Conservation (phyloP, 768 basidiomycete species). For the Russula sp. region DNA sequence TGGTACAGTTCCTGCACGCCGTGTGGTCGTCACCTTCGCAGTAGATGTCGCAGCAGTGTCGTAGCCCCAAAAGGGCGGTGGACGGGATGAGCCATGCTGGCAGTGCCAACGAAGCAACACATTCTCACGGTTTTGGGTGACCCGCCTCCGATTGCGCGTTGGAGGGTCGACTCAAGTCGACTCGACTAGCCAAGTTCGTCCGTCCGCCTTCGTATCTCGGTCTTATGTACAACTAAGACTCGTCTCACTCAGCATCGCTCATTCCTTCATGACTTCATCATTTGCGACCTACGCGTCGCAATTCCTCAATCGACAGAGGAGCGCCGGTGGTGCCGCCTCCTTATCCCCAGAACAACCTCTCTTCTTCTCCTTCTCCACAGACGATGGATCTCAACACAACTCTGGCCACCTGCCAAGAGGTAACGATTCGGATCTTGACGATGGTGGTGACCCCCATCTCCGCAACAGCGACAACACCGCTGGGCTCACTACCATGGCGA, state of each 20-base stretch:
- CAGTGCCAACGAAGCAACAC: background rate
- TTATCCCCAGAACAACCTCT: slow-evolving; percentile 65
- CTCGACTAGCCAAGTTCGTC: background rate
- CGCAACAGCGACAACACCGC: slow-evolving; percentile 32
- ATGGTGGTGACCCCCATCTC: slow-evolving; percentile 73
- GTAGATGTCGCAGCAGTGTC: no score
- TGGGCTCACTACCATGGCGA: slow-evolving; percentile 28
- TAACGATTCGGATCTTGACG: slow-evolving; percentile 51
- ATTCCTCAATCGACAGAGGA: slow-evolving; percentile 58
- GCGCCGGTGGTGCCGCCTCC: slow-evolving; percentile 33
- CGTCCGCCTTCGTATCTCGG: background rate
- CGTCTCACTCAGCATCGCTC: background rate
- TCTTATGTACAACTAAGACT: slow-evolving; percentile 10
- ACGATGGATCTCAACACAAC: slow-evolving; percentile 49
- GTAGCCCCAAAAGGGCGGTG: background rate
- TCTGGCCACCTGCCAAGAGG: slow-evolving; percentile 31
- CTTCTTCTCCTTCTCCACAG: slow-evolving; percentile 84
- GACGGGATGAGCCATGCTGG: background rate
- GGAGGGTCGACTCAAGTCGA: background rate
- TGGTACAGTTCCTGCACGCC: no score
- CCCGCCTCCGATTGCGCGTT: background rate
- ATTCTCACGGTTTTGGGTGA: slow-evolving; percentile 5
- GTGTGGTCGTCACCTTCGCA: no score
- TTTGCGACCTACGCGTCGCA: slow-evolving; percentile 81
- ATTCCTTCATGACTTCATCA: slow-evolving; percentile 46